Base-by-base conservation (phyloP, 2,329 filamentous ascomycete species). In the Xylariaceae sp. region DNA sequence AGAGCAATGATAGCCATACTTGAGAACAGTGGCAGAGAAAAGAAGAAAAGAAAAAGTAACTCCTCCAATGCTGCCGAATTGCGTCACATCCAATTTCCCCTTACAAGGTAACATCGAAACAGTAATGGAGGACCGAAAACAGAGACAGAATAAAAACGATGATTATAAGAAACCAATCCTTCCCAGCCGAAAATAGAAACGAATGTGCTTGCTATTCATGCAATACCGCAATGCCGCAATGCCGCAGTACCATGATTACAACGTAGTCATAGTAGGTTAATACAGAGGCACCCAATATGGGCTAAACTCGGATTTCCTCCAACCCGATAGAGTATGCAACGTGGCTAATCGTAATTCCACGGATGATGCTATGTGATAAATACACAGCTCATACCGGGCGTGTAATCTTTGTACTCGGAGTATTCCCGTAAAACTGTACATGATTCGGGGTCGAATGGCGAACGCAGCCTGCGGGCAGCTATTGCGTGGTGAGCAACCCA, bases 51-150 rank as follows among this genome's bases (percentile, higher is more conserved):
- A 57, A 51, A 50, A 50, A 54, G 50, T 29, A 66, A 68, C 66
- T 68, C 66, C 66, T 59, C 61, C 64, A 59, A 68, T 68, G 66
- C 66, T 66, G 54, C 59, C 53, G 53, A 57, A 56, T 56, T 61
- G 54, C 50, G 56, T 56, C 51, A 53, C 47, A 44, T 59, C 54
- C 52, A 54, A 55, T 59, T 46, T 56, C 51, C 57, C 42, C 44
- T 49, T 48, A 45, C 47, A 56, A 23, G 40, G 32, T 23, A 46
- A 53, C 40, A 53, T 37, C 32, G 52, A 49, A 54, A 48, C 40
- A 46, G 45, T 47, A 42, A 12, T 16, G 20, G 41, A 40, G 20
- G 45, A 40, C 20, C 14, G 50, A 53, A 40, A 37, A 37, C 32
- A 37, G 12, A n/a, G 14, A 40, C 5, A 40, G 41, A 52, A 53